These are phyloP conservation scores for Ploettnerulaceae sp. DNA, from an alignment of 2,329 filamentous ascomycete species.

Conservation along the genomic window DNA sequence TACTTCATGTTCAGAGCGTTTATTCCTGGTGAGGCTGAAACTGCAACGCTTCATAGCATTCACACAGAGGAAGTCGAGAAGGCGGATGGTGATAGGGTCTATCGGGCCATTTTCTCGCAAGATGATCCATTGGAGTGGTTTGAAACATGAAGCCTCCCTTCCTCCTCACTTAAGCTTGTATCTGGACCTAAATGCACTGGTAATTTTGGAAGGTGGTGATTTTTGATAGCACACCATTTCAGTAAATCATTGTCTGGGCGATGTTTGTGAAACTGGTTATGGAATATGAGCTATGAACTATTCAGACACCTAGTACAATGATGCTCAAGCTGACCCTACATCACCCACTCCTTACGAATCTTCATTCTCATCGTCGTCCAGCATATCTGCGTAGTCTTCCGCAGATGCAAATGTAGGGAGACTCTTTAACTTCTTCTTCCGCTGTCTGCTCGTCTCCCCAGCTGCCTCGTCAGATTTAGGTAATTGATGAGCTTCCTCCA, in stretches of 20 bases:
- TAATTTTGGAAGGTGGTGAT: too few relatives aligned
- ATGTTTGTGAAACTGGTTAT: not conserved
- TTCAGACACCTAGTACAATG: not conserved
- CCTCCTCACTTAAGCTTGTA: too few relatives aligned
- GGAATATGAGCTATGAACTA: not conserved
- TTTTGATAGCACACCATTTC: too few relatives aligned
- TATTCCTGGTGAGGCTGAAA: constrained; percentile 38
- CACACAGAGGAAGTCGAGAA: constrained; percentile 41
- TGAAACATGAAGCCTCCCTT: constrained; percentile 39
- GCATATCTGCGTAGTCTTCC: constrained; percentile 86
- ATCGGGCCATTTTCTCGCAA: constrained; percentile 43
- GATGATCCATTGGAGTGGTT: constrained; percentile 51
- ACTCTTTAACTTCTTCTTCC: constrained; percentile 79
- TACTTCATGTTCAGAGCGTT: constrained; percentile 48
- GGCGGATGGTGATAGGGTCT: constrained; percentile 40
- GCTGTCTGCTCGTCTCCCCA: constrained; percentile 47
- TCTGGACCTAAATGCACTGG: too few relatives aligned
- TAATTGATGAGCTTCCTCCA: constrained; percentile 29
- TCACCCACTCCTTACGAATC: constrained; percentile 18
- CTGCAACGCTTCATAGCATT: constrained; percentile 42
- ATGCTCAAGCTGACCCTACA: not conserved
- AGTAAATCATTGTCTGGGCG: too few relatives aligned
- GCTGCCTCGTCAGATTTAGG: constrained; percentile 32
- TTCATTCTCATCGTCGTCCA: constrained; percentile 64
- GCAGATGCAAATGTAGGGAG: constrained; percentile 89